Evolutionary conservation across 2,329 filamentous ascomycete genomes (phyloP).

Genomic region (Cladosporium phlei): DNA sequence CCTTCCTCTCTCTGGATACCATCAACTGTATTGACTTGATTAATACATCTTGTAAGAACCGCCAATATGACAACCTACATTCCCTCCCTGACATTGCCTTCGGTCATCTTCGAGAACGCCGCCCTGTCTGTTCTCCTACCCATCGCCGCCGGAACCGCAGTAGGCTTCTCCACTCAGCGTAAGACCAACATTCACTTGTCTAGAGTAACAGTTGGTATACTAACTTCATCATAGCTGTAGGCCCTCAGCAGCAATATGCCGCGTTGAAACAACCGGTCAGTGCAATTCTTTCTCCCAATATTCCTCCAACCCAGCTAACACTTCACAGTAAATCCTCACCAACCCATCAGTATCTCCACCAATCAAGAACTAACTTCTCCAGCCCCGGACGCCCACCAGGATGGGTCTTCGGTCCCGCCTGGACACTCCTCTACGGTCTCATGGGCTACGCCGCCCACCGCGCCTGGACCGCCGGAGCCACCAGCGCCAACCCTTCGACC

Average conservation of each 20-base stretch:
- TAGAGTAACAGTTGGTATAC: no score
- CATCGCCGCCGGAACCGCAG: constrained; percentile 64
- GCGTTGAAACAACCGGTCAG: constrained; percentile 29
- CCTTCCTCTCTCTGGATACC: no score
- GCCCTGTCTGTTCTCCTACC: constrained; percentile 72
- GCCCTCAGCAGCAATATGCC: constrained; percentile 11
- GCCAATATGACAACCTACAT: constrained; percentile 71
- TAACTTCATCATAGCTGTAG: background rate
- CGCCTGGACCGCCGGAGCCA: constrained; percentile 61
- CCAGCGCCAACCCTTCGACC: constrained; percentile 53
- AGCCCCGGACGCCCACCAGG: constrained; percentile 43
- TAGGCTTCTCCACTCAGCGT: constrained; percentile 63
- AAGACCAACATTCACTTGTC: constrained; percentile 49
- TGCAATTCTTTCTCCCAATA: constrained; percentile 33
- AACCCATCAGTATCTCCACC: background rate
- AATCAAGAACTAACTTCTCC: constrained; percentile 30
- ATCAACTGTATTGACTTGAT: background rate
- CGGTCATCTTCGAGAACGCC: constrained; percentile 65
- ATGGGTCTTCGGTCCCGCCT: constrained; percentile 55
- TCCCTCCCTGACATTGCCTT: constrained; percentile 70
- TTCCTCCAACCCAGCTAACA: background rate
- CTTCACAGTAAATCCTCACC: constrained; percentile 1
- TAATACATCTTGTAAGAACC: background rate
- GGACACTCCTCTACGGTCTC: constrained; percentile 56
- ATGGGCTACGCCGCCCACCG: constrained; percentile 91